Percentiles rank a stretch among this genome's conserved stretches.
Evolutionary conservation across 768 basidiomycete genomes (phyloP).

Genomic region (Daedaleopsis sinensis): DNA sequence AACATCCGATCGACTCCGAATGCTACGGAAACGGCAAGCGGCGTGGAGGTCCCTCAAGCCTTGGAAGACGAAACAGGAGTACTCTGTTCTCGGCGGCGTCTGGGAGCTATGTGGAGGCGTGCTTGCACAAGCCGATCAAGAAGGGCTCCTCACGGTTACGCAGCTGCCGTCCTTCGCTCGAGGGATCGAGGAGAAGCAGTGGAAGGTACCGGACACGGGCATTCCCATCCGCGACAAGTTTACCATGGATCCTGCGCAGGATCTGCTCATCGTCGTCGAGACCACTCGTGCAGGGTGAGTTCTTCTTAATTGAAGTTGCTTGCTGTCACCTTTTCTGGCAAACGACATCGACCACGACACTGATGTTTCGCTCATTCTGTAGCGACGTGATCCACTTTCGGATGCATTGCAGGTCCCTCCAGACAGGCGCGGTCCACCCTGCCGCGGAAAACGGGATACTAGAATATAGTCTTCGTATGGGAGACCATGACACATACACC

Average conservation of each 20-base stretch:
- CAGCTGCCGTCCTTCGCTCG: conserved; percentile 55
- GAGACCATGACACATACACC: conserved; percentile 35
- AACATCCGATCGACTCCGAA: conserved; percentile 38
- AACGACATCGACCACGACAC: neutral
- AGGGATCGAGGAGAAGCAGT: conserved; percentile 47
- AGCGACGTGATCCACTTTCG: neutral
- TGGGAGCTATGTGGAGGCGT: conserved; percentile 67
- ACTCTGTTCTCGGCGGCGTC: conserved; percentile 46
- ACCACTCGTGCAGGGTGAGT: conserved; percentile 20
- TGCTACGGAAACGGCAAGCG: conserved; percentile 34
- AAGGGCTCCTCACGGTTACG: conserved; percentile 42
- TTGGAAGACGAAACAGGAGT: conserved; percentile 17
- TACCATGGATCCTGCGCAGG: conserved; percentile 66
- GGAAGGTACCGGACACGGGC: conserved; percentile 41
- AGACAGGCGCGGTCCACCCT: conserved; percentile 50
- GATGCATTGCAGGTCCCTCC: conserved; percentile 47
- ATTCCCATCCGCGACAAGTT: conserved; percentile 57
- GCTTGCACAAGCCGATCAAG: conserved; percentile 44
- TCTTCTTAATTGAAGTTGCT: neutral
- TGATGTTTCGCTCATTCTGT: neutral
- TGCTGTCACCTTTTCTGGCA: neutral
- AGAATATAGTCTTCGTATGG: conserved; percentile 1
- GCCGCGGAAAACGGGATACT: conserved; percentile 42
- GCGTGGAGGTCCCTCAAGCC: conserved; percentile 24
- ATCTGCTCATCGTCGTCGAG: conserved; percentile 59